Percentiles rank a stretch among this genome's conserved stretches.
These are phyloP conservation scores for Taphrina communis DNA, from an alignment of 1,139 yeast genomes.

Conservation along the genomic window DNA sequence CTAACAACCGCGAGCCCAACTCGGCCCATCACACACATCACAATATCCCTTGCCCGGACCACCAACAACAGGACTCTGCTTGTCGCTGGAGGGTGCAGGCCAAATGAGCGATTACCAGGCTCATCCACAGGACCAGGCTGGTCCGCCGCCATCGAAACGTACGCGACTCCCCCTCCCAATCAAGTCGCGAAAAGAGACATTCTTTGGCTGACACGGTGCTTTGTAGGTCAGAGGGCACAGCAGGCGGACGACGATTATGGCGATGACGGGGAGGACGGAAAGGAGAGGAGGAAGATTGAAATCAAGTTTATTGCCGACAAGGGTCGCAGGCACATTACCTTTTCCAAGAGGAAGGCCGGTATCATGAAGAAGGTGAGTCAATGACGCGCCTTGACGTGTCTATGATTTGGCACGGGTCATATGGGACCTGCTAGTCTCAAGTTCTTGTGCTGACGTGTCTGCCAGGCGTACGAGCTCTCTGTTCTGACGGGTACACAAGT, in stretches of 20 bases:
- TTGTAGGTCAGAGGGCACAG: constrained; percentile 26
- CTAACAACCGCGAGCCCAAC: too few relatives aligned
- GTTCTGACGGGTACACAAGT: constrained; percentile 98
- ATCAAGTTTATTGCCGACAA: constrained; percentile 96
- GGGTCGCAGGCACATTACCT: constrained; percentile 95
- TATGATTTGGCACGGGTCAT: not conserved
- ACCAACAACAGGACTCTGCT: not conserved
- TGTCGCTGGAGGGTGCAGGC: not conserved
- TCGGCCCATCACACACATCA: constrained; percentile 19
- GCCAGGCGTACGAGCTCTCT: constrained; percentile 82
- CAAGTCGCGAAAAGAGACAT: too few relatives aligned
- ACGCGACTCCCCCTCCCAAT: not conserved
- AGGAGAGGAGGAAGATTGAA: constrained; percentile 95
- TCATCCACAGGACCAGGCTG: constrained; percentile 26
- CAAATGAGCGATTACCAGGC: constrained; percentile 28
- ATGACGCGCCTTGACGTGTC: too few relatives aligned
- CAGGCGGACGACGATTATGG: constrained; percentile 41
- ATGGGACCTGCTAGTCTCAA: not conserved
- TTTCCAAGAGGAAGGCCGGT: constrained; percentile 97
- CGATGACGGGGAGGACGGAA: constrained; percentile 50
- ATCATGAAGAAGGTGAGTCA: constrained; percentile 75
- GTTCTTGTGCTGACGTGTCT: not conserved
- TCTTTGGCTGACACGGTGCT: too few relatives aligned
- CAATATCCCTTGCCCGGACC: not conserved
- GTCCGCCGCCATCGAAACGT: constrained; percentile 29